These are phyloP conservation scores for Gamsiella multidivaricata DNA, from an alignment of 192 early-diverging fungal species.

Conservation along the genomic window DNA sequence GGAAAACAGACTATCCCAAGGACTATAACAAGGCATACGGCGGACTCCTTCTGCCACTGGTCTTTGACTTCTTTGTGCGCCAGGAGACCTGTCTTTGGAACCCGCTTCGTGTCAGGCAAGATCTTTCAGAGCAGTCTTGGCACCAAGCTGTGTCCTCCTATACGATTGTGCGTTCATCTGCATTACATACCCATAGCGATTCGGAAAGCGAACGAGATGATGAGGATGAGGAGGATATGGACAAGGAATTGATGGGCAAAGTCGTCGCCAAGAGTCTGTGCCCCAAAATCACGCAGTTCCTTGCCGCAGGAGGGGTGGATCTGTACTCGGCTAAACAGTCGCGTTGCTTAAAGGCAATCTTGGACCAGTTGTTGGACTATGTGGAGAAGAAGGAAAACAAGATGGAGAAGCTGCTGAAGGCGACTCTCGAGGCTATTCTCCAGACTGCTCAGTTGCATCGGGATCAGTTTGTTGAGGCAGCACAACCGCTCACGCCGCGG, in stretches of 20 bases:
- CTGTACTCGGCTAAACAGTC: slow-evolving; percentile 43
- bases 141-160: slow-evolving; percentile 31
- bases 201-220: slow-evolving; percentile 42
- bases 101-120: slow-evolving; percentile 53
- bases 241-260: slow-evolving; percentile 33
- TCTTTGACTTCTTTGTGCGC: slow-evolving; percentile 69
- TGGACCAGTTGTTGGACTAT: slow-evolving; percentile 49
- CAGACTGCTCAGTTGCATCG: slow-evolving; percentile 34
- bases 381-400: slow-evolving; percentile 49
- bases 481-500: slow-evolving; percentile 40
- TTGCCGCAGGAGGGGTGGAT: slow-evolving; percentile 31
- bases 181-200: slow-evolving; percentile 23
- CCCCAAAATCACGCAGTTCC: slow-evolving; percentile 33
- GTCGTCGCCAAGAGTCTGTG: slow-evolving; percentile 51
- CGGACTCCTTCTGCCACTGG: slow-evolving; percentile 61
- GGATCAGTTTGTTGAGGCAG: slow-evolving; percentile 37
- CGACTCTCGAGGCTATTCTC: slow-evolving; percentile 12
- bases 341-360: slow-evolving; percentile 25
- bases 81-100: slow-evolving; percentile 64
- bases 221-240: slow-evolving; percentile 48
- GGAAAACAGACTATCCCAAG: slow-evolving; percentile 61
- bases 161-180: slow-evolving; percentile 10
- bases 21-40: slow-evolving; percentile 71
- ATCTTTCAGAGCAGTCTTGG: slow-evolving; percentile 40
- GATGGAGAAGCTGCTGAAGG: slow-evolving; percentile 44